Evolutionary conservation across 768 basidiomycete species (phyloP), one percentile per base, ranked within the genome.

Genomic region (Cystobasidium ongulense): DNA sequence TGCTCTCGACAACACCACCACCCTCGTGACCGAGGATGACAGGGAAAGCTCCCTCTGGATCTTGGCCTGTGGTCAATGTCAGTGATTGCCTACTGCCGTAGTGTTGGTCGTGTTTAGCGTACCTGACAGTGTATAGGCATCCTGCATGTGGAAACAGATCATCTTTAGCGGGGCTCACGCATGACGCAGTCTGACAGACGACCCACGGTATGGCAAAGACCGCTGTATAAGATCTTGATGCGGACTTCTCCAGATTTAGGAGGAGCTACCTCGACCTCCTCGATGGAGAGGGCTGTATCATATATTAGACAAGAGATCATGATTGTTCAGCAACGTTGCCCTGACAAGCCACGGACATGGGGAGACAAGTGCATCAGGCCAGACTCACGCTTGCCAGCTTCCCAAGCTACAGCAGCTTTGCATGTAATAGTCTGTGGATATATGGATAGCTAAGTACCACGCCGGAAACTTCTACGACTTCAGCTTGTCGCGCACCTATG

Each of bases 201-300:
- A 73, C 82, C 63, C 41, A 83, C 79, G 7, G 95, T 97, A 82
- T 98, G 94, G 83, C 96, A 99, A 80, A 99, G 90, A 75, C 94
- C 96, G 59, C 92, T 96, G 84, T 92, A 86, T 29, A 95, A 85
- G 77, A 99, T 92, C 78, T 88, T 86, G 81, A 99, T 91, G 74
- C 96, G 85, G 79, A 99, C 96, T 85, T 99, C 96, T 81, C 89
- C 85, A 36, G 89, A 88, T 75, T 83, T 84, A 43, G 96, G 96
- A 61, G 95, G 94, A 23, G 90, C 90, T 25, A 99, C 96, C 78
- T 96, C 89, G 78, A 99, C 88, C 43, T 92, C 88, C 82, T 98
- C 95, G 78, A 97, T 83, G 79, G 88, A 87, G 75, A 98, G 86
- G 61, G 81, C 65, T 67, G 43, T 38, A 52, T 7, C 5, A 38